Conservation (phyloP, 768 basidiomycete genomes). For the Amanita inopinata region DNA sequence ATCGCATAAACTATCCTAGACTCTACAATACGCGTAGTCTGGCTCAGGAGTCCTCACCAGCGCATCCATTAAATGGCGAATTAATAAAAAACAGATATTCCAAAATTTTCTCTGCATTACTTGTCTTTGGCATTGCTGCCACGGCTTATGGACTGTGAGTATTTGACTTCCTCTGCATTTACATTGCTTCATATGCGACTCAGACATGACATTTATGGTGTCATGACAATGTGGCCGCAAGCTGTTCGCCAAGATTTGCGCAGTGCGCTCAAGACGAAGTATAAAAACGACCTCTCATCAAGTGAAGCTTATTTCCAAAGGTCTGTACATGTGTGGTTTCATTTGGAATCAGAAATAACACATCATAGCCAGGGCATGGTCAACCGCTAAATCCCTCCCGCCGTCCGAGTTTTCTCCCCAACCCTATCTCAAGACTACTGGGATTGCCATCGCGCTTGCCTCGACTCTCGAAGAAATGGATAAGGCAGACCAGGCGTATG, state of each 20-base stretch:
- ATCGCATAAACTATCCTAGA: too few relatives aligned
- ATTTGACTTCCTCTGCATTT: constrained; percentile 3
- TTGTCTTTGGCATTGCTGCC: constrained; percentile 21
- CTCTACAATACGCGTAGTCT: too few relatives aligned
- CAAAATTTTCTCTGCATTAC: constrained; percentile 20
- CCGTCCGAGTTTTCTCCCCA: constrained; percentile 27
- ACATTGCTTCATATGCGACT: constrained; percentile 5
- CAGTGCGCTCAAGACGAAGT: constrained; percentile 51
- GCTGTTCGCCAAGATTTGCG: constrained; percentile 57
- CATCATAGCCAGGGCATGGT: constrained; percentile 37
- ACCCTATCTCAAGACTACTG: constrained; percentile 58
- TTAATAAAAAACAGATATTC: constrained; percentile 8
- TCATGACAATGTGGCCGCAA: constrained; percentile 57
- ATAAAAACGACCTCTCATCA: constrained; percentile 41
- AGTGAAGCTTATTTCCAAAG: constrained; percentile 43
- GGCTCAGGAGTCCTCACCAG: neutral
- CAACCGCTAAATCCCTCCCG: constrained; percentile 38
- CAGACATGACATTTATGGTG: constrained; percentile 48
- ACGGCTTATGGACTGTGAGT: constrained; percentile 27
- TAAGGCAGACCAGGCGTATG: constrained; percentile 27
- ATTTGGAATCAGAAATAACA: neutral
- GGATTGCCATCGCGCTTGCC: constrained; percentile 53
- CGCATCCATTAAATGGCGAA: neutral
- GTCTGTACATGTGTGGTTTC: constrained; percentile 27
- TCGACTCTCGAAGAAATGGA: constrained; percentile 40